These are phyloP conservation scores for Linaria vulgaris DNA, from an alignment of 257 asterid species.

Conservation along the genomic window DNA sequence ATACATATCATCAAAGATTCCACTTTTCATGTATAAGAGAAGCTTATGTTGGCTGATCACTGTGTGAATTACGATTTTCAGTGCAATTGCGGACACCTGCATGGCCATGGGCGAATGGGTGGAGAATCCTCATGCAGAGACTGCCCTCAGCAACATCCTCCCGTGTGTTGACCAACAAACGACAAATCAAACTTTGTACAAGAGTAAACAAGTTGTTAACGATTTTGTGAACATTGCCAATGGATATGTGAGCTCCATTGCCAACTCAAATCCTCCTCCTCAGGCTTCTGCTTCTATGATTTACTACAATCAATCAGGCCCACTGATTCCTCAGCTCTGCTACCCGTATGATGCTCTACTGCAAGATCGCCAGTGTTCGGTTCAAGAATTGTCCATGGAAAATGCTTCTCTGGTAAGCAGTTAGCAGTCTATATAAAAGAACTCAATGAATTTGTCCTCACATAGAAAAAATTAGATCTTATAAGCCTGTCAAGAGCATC, in stretches of 20 bases:
- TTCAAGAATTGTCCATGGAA: conserved; percentile 60
- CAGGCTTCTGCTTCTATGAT: conserved; percentile 31
- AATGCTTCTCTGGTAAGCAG: conserved; percentile 70
- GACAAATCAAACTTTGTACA: conserved; percentile 75
- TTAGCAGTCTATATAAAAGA: no score
- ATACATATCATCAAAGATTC: background rate
- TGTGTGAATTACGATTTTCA: conserved; percentile 29
- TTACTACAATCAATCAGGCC: conserved; percentile 86
- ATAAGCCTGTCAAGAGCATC: background rate
- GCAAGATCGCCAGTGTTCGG: conserved; percentile 66
- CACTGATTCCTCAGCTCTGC: conserved; percentile 70
- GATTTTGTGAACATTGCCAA: conserved; percentile 72
- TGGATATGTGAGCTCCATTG: conserved; percentile 60
- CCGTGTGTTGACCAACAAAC: conserved; percentile 95
- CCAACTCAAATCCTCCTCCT: conserved; percentile 69
- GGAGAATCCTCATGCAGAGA: conserved; percentile 94
- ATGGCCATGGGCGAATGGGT: conserved; percentile 99
- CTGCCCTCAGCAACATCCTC: conserved; percentile 89
- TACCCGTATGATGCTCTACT: conserved; percentile 76
- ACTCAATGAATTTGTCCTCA: no score
- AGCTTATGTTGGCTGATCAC: background rate
- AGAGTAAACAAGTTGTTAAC: conserved; percentile 78
- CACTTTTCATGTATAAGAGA: background rate
- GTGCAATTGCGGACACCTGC: conserved; percentile 82
- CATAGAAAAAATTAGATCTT: no score